Percentiles rank a stretch among this genome's conserved stretches.
Evolutionary conservation across 2,329 filamentous ascomycete genomes (phyloP).

Genomic region (Colletotrichum limetticola): DNA sequence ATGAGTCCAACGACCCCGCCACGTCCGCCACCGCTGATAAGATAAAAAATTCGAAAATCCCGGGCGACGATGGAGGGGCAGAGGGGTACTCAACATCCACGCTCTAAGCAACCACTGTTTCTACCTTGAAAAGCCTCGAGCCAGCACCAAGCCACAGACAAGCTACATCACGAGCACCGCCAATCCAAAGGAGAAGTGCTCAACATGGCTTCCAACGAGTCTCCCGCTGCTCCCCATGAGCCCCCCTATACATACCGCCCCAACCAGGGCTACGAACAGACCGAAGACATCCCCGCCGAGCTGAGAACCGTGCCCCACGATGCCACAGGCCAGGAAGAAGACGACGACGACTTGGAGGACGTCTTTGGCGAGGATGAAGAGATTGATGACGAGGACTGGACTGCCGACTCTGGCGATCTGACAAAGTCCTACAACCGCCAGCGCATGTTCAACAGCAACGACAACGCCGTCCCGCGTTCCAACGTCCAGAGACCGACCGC

Average conservation of each 20-base stretch:
- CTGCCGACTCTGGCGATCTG: slow-evolving; percentile 72
- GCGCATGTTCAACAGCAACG: slow-evolving; percentile 68
- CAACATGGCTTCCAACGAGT: slow-evolving; percentile 36
- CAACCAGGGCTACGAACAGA: slow-evolving; percentile 55
- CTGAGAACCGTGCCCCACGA: slow-evolving; percentile 22
- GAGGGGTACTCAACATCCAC: slow-evolving; percentile 8
- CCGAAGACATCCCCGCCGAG: slow-evolving; percentile 39
- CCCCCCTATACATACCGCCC: slow-evolving; percentile 56
- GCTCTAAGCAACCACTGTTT: not conserved
- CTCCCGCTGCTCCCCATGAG: slow-evolving; percentile 55
- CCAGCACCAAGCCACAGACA: not conserved
- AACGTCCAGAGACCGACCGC: slow-evolving; percentile 83
- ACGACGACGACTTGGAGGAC: slow-evolving; percentile 53
- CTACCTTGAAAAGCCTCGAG: not conserved
- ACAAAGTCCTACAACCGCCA: slow-evolving; percentile 93
- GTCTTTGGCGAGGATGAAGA: slow-evolving; percentile 69
- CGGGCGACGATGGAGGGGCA: slow-evolving; percentile 25
- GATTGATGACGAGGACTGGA: slow-evolving; percentile 65
- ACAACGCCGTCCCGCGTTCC: slow-evolving; percentile 70
- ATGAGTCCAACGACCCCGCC: slow-evolving; percentile 21
- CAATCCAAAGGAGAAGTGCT: not conserved
- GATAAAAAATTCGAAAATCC: slow-evolving; percentile 33
- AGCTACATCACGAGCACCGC: not conserved
- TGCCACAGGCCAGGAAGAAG: slow-evolving; percentile 27
- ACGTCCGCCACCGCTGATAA: slow-evolving; percentile 28